Base-by-base conservation (phyloP, 2,329 filamentous ascomycete species). In the Trichoderma sp. region DNA sequence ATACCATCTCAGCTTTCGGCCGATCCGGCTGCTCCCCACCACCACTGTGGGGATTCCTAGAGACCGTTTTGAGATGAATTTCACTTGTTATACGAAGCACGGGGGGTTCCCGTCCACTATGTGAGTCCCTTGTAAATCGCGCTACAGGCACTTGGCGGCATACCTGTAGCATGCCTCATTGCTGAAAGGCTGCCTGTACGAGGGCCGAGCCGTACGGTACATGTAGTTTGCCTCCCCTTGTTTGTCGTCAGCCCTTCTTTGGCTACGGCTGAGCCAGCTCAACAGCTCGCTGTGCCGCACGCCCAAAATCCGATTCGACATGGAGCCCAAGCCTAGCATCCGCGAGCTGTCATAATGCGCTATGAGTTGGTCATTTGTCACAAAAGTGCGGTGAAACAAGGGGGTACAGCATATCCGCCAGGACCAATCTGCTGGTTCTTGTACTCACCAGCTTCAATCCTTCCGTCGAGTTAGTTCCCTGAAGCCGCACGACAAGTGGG, bases 401-500 rank as follows among this genome's bases (percentile, higher is more conserved):
- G 10, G 37, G 39, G 54, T 9, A 25, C 10, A 39, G 37, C 17
- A 34, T 29, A 67, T 65, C 50, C 37, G 37, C 63, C 52, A 12
- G 34, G 54, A 35, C 35, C 35, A 64, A 54, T 65, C 63, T 63
- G 48, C 48, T 63, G 59, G 59, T 39, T 59, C 19, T 54, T 65
- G 54, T 53, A 77, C 80, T 71, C 67, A 81, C 82, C 67, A 83
- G 70, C 34, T 78, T 74, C 35, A 83, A 66, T 1, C 80, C 82
- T 22, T 77, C 71, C 3, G 79, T 77, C 0, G 78, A 78, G 65
- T 84, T 84, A 2, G 82, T 84, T 1, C 83, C 83, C 68, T 84
- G 82, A 1, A 84, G 72, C 8, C 83, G 75, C 17, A 83, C 80
- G 0, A 84, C 81, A 22, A 84, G 77, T 0, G 82, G 82, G 4